Evolutionary conservation across 345 rosid species (phyloP).

Genomic region (Euphorbia peplus): DNA sequence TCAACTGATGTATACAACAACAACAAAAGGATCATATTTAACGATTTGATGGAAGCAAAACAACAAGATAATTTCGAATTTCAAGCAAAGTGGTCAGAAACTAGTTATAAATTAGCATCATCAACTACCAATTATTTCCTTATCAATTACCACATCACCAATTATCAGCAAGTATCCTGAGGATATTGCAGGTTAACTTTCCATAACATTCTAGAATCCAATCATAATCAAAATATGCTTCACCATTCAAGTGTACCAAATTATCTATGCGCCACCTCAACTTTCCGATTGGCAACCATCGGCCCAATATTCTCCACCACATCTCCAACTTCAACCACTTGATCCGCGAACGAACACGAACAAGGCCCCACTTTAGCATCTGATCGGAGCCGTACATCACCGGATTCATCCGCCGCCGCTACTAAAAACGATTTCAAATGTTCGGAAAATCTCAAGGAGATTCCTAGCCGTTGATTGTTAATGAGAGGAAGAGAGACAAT

Average conservation of each 20-base stretch:
- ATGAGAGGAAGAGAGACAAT: conserved; percentile 23
- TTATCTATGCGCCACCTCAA: conserved; percentile 37
- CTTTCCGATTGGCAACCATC: conserved; percentile 22
- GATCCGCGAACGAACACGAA: conserved; percentile 32
- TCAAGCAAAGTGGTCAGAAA: neutral
- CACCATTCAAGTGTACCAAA: neutral
- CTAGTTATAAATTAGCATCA: neutral
- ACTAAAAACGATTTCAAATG: conserved; percentile 24
- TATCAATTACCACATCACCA: neutral
- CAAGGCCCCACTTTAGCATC: conserved; percentile 37
- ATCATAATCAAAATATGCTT: neutral
- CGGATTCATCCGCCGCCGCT: conserved; percentile 32
- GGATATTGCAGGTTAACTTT: neutral
- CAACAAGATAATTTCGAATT: neutral
- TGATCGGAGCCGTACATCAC: conserved; percentile 39
- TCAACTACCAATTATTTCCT: neutral
- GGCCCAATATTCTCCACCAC: conserved; percentile 21
- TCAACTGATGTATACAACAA: neutral
- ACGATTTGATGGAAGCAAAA: neutral
- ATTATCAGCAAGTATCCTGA: neutral
- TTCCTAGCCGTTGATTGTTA: conserved; percentile 27
- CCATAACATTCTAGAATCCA: neutral
- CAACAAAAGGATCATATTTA: neutral
- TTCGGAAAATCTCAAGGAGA: conserved; percentile 34
- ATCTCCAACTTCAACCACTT: conserved; percentile 16